Percentiles rank a stretch among this genome's conserved stretches.
phyloP scores from a whole-genome alignment of 345 rosid species.

The Rubroshorea leprosula region DNA sequence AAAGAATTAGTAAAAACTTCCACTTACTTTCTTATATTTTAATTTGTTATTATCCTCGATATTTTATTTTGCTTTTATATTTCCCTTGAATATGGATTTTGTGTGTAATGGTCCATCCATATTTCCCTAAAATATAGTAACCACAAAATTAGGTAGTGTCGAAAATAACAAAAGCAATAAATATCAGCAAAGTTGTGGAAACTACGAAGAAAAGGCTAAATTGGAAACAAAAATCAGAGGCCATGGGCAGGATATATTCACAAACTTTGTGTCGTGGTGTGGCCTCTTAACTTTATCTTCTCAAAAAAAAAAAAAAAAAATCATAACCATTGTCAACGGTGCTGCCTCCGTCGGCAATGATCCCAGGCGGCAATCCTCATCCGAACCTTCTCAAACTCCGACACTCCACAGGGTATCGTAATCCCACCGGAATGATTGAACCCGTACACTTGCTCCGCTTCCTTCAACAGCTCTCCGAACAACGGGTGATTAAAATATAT shows the following conservation, averaged over 20 bases:
- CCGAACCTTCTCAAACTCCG: constrained; percentile 75
- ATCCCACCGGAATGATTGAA: constrained; percentile 71
- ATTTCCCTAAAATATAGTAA: too few relatives aligned
- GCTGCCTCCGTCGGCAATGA: constrained; percentile 23
- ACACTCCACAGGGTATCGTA: constrained; percentile 63
- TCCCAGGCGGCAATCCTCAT: constrained; percentile 65
- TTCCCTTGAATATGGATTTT: too few relatives aligned
- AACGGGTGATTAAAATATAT: constrained; percentile 80
- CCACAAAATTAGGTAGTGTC: too few relatives aligned
- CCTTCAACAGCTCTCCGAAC: constrained; percentile 65
- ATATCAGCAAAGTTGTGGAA: background rate
- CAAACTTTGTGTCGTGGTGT: too few relatives aligned
- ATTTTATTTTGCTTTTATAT: too few relatives aligned
- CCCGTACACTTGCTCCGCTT: constrained; percentile 73
- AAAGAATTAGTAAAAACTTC: too few relatives aligned
- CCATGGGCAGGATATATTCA: constrained; percentile 1
- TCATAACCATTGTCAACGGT: background rate
- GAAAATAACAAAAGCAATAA: too few relatives aligned
- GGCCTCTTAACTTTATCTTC: too few relatives aligned
- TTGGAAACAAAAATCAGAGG: background rate
- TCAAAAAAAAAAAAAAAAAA: background rate
- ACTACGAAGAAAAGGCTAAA: background rate
- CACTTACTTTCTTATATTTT: too few relatives aligned
- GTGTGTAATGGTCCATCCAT: too few relatives aligned
- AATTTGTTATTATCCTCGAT: too few relatives aligned